Evolutionary conservation across 2,329 filamentous ascomycete genomes (phyloP).

Genomic region (Magnaporthiopsis poae): DNA sequence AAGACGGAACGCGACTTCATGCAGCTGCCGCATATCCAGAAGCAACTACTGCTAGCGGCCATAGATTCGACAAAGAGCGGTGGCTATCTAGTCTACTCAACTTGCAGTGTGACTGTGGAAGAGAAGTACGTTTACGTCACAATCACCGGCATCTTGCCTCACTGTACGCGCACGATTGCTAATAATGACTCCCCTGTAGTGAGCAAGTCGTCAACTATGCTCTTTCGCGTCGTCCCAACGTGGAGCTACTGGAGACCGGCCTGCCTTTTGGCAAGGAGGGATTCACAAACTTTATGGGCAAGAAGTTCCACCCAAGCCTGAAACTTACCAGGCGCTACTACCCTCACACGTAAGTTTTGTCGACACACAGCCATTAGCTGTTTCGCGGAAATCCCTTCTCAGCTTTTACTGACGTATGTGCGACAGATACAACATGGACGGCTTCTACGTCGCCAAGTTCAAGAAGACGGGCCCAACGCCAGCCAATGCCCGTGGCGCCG

Average conservation of each 20-base stretch:
- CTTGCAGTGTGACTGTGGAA: constrained; percentile 86
- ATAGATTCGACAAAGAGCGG: constrained; percentile 94
- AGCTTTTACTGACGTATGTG: background rate
- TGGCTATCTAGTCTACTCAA: constrained; percentile 93
- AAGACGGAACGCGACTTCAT: constrained; percentile 95
- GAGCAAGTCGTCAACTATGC: constrained; percentile 66
- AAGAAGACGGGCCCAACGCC: constrained; percentile 80
- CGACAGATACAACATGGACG: constrained; percentile 48
- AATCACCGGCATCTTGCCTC: background rate
- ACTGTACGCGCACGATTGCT: constrained; percentile 1
- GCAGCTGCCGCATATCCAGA: constrained; percentile 84
- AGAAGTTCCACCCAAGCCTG: constrained; percentile 79
- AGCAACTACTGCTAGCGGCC: constrained; percentile 82
- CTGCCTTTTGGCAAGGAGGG: constrained; percentile 85
- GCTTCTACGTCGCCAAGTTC: constrained; percentile 96
- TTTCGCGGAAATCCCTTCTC: background rate
- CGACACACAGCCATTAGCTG: background rate
- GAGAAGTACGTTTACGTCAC: constrained; percentile 42
- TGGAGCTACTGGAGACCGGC: constrained; percentile 84
- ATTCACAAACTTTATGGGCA: constrained; percentile 82
- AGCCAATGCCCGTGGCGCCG: constrained; percentile 33
- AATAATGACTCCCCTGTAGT: constrained; percentile 8
- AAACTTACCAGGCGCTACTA: constrained; percentile 78
- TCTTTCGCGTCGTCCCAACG: constrained; percentile 81
- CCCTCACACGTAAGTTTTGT: constrained; percentile 52